These are phyloP conservation scores for Hymenoscyphus repandus DNA, from an alignment of 2,329 filamentous ascomycete species.

Conservation along the genomic window DNA sequence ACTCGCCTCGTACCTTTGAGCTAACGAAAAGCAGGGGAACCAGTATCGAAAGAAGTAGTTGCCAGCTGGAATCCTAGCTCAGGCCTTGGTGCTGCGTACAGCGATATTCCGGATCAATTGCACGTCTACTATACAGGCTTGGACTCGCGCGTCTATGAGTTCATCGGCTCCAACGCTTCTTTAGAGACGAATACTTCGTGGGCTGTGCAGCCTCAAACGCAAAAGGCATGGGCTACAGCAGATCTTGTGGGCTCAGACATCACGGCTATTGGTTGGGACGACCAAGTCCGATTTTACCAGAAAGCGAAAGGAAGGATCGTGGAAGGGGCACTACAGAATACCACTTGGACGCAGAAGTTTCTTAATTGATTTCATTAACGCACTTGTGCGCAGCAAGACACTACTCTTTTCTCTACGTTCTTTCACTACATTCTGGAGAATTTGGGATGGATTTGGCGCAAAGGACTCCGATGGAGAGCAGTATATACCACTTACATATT, in stretches of 20 bases:
- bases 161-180: conserved; percentile 15
- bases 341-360: conserved; percentile 16
- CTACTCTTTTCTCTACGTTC: neutral
- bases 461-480: too few relatives aligned
- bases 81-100: conserved; percentile 18
- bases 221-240: conserved; percentile 16
- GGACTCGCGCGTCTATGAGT: conserved; percentile 20
- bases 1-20: neutral
- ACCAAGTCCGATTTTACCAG: conserved; percentile 19
- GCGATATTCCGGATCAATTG: conserved; percentile 11
- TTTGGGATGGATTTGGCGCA: too few relatives aligned
- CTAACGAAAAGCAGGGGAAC: conserved; percentile 1
- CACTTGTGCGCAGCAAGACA: too few relatives aligned
- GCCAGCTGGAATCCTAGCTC: conserved; percentile 17
- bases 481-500: too few relatives aligned
- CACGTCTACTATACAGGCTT: conserved; percentile 23
- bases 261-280: conserved; percentile 18
- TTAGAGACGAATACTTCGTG: conserved; percentile 8
- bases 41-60: conserved; percentile 10
- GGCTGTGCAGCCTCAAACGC: conserved; percentile 9
- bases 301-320: conserved; percentile 11
- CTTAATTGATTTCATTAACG: neutral
- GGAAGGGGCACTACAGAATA: conserved; percentile 11
- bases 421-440: neutral
- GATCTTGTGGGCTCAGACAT: conserved; percentile 21